Percentiles rank a stretch among this genome's conserved stretches.
These are phyloP conservation scores for Saccharomycopsis schoenii DNA, from an alignment of 805 yeast species.

Conservation along the genomic window DNA sequence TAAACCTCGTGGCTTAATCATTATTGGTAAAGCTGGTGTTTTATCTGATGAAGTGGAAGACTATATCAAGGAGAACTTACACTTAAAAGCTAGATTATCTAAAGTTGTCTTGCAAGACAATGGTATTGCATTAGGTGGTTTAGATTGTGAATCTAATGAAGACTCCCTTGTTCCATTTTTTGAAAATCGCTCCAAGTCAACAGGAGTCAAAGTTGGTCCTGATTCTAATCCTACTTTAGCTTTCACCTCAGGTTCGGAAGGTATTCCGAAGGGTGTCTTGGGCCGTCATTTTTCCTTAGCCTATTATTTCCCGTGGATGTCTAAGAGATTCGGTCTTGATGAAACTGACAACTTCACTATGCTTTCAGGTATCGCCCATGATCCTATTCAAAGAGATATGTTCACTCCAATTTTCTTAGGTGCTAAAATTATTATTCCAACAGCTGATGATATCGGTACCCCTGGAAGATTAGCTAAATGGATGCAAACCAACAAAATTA, in stretches of 20 bases:
- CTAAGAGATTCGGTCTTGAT: conserved; percentile 67
- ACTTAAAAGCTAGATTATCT: conserved; percentile 64
- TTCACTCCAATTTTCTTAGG: conserved; percentile 96
- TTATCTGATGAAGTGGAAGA: conserved; percentile 70
- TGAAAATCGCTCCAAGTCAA: conserved; percentile 42
- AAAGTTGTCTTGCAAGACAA: conserved; percentile 68
- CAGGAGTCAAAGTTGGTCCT: conserved; percentile 93
- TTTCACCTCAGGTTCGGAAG: conserved; percentile 96
- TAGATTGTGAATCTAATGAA: conserved; percentile 20
- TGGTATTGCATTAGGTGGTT: conserved; percentile 62
- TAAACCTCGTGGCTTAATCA: conserved; percentile 83
- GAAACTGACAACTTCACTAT: conserved; percentile 85
- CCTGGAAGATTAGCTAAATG: conserved; percentile 97
- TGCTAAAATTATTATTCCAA: conserved; percentile 86
- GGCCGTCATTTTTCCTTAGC: conserved; percentile 97
- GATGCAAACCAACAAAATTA: conserved; percentile 87
- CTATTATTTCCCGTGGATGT: conserved; percentile 98
- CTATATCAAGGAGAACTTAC: conserved; percentile 63
- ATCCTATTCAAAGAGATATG: conserved; percentile 98
- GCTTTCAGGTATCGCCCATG: conserved; percentile 98
- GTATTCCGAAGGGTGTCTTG: conserved; percentile 95
- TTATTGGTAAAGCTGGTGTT: conserved; percentile 81
- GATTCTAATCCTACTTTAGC: conserved; percentile 95
- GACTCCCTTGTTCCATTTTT: conserved; percentile 45
- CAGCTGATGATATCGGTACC: conserved; percentile 95